Conservation (phyloP, 768 basidiomycete species). For the Xerocomellus dryophilus region DNA sequence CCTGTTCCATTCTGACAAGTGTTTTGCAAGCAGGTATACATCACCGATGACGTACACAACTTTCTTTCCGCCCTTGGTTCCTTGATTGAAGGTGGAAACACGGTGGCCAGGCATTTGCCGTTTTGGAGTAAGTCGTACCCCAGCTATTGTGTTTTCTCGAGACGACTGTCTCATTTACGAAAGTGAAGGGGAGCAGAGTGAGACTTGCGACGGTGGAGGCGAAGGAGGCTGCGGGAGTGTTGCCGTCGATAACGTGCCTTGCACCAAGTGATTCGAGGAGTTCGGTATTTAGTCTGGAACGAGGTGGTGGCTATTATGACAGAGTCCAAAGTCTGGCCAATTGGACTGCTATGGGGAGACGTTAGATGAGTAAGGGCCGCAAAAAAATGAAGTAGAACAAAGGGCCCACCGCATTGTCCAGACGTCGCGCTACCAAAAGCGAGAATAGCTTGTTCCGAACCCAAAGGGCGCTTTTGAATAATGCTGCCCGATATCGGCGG, state of each 20-base stretch:
- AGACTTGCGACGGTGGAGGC: too few species aligned
- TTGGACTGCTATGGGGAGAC: conserved; percentile 22
- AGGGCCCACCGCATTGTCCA: too few species aligned
- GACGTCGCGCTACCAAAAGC: too few species aligned
- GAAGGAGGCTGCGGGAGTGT: conserved; percentile 5
- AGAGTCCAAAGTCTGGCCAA: conserved; percentile 25
- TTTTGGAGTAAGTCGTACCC: conserved; percentile 27
- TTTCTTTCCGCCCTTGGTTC: conserved; percentile 1
- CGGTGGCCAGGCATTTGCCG: conserved; percentile 22
- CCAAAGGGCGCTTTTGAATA: too few species aligned
- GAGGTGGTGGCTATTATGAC: conserved; percentile 27
- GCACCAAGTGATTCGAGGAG: conserved; percentile 13
- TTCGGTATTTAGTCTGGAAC: too few species aligned
- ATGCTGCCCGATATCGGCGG: too few species aligned
- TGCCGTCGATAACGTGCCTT: conserved; percentile 32
- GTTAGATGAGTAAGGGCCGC: too few species aligned
- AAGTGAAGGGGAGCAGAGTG: too few species aligned
- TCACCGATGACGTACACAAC: neutral
- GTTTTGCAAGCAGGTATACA: too few species aligned
- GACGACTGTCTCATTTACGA: conserved; percentile 25
- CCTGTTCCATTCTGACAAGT: too few species aligned
- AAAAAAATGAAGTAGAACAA: too few species aligned
- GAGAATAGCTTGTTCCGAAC: too few species aligned
- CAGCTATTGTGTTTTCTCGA: conserved; percentile 29
- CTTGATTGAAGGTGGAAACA: neutral